Conservation (phyloP, 202 grass and related monocot species). For the Sporobolus alterniflorus region DNA sequence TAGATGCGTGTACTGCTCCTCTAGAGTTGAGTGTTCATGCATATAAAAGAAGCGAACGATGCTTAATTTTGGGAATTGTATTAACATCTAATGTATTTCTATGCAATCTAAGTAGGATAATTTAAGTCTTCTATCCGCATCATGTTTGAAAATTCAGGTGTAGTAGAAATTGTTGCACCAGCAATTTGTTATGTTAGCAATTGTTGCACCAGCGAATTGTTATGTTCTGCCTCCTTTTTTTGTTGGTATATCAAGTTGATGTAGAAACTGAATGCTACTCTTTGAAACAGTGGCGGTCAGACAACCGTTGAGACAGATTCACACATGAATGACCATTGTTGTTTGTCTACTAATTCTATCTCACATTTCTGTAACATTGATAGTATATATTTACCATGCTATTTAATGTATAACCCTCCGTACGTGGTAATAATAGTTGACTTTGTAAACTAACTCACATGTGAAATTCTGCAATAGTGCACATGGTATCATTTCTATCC, state of each 20-base stretch:
- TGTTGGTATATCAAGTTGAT: constrained; percentile 56
- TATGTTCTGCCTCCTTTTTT: constrained; percentile 7
- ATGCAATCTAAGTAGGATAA: neutral
- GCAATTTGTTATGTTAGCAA: neutral
- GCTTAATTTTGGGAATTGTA: neutral
- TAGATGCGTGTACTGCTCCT: too few relatives aligned
- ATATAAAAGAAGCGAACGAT: neutral
- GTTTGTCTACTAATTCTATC: constrained; percentile 81
- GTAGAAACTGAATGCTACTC: constrained; percentile 60
- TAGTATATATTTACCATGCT: neutral
- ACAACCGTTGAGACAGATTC: constrained; percentile 89
- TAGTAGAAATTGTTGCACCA: neutral
- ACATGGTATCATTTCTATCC: neutral
- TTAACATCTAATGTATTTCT: neutral
- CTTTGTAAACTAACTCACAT: neutral
- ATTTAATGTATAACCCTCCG: neutral
- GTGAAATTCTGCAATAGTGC: neutral
- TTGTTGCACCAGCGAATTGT: neutral
- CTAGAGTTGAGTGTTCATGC: neutral
- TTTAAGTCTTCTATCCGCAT: neutral
- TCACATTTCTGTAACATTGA: constrained; percentile 37
- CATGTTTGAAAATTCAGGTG: too few relatives aligned
- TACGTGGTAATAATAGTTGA: neutral
- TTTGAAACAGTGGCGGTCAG: constrained; percentile 50
- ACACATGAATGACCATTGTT: constrained; percentile 56